Conservation (phyloP, 208 protist species). For the Dictyostelium gargantuum region DNA sequence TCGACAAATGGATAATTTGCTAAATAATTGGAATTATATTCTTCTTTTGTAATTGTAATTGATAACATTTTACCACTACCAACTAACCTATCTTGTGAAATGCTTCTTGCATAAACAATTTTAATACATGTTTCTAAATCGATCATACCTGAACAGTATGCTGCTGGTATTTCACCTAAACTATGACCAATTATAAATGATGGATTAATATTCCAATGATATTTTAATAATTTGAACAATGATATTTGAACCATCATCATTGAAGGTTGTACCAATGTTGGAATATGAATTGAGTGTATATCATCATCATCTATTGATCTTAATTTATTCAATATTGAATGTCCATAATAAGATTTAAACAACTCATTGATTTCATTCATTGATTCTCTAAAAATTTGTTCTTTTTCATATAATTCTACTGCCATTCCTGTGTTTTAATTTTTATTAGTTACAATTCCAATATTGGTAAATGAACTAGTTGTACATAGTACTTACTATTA, state of each 20-base stretch:
- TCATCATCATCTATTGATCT: not conserved
- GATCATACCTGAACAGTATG: slow-evolving; percentile 8
- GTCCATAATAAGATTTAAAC: not conserved
- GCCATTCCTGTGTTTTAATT: no score
- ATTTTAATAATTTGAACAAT: slow-evolving; percentile 2
- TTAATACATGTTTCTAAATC: not conserved
- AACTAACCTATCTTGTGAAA: not conserved
- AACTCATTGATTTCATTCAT: not conserved
- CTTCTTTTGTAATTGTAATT: not conserved
- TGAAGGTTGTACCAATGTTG: not conserved
- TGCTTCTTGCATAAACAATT: not conserved
- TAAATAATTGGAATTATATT: not conserved
- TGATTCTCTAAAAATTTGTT: not conserved
- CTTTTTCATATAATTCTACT: not conserved
- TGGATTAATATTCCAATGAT: slow-evolving; percentile 15
- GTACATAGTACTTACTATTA: no score
- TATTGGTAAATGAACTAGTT: no score
- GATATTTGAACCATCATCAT: slow-evolving; percentile 21
- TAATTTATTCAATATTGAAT: not conserved
- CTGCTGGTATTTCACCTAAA: slow-evolving; percentile 18
- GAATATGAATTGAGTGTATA: not conserved
- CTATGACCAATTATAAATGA: slow-evolving; percentile 16
- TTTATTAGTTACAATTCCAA: no score
- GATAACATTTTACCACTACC: slow-evolving; percentile 13
- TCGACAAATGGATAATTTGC: not conserved